Evolutionary conservation across 768 basidiomycete genomes (phyloP).

Genomic region (Amanita jacksonii): DNA sequence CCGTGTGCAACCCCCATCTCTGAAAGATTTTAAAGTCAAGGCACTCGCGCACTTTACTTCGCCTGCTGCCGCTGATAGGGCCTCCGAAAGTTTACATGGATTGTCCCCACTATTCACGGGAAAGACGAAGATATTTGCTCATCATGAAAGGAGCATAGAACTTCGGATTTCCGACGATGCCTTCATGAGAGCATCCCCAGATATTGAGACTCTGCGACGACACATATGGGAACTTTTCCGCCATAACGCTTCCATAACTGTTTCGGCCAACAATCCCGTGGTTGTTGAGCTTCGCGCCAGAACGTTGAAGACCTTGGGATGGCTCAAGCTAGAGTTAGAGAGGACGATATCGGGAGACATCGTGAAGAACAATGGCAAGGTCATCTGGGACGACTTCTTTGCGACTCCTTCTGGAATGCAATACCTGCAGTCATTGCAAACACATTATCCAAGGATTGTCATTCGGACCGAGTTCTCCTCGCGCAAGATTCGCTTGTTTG

Average conservation of each 20-base stretch:
- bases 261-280: constrained; percentile 18
- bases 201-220: constrained; percentile 36
- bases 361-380: constrained; percentile 38
- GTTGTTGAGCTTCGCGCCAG: constrained; percentile 41
- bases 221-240: constrained; percentile 23
- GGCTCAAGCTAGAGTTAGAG: constrained; percentile 53
- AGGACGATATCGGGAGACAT: constrained; percentile 53
- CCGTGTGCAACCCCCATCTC: constrained; percentile 41
- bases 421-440: constrained; percentile 39
- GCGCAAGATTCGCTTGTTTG: constrained; percentile 46
- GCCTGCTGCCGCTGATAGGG: constrained; percentile 40
- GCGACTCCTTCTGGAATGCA: constrained; percentile 25
- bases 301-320: constrained; percentile 38
- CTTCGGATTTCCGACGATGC: constrained; percentile 30
- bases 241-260: constrained; percentile 16
- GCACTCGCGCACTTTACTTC: constrained; percentile 50
- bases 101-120: constrained; percentile 37
- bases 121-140: constrained; percentile 36
- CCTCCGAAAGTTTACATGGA: constrained; percentile 36
- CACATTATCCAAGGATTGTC: constrained; percentile 25
- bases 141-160: constrained; percentile 43
- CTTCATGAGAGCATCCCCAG: constrained; percentile 31
- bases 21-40: constrained; percentile 35
- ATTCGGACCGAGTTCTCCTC: constrained; percentile 33
- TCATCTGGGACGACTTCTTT: constrained; percentile 64